These are phyloP conservation scores for Vanrija humicola DNA, from an alignment of 1,284 basidiomycete genomes.

Conservation along the genomic window DNA sequence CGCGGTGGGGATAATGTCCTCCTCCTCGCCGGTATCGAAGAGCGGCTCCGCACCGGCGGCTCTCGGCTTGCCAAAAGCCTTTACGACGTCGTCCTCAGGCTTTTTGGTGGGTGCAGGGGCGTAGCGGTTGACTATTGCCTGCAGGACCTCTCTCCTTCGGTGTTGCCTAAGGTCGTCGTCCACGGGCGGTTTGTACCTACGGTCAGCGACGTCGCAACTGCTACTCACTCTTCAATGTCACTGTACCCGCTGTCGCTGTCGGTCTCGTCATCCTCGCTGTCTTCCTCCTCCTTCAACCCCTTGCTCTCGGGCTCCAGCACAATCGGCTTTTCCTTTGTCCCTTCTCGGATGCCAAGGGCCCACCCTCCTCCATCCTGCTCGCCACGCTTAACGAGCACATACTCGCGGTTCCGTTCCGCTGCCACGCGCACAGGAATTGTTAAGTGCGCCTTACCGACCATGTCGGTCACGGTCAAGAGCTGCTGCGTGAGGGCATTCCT, in stretches of 20 bases:
- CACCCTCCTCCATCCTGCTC: slow-evolving; percentile 82
- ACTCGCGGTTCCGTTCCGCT: slow-evolving; percentile 88
- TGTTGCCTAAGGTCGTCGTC: slow-evolving; percentile 68
- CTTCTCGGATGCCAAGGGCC: slow-evolving; percentile 84
- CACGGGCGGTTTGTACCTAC: slow-evolving; percentile 11
- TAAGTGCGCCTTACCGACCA: slow-evolving; percentile 76
- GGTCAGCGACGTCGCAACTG: background rate
- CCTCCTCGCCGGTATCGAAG: slow-evolving; percentile 59
- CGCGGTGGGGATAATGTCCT: slow-evolving; percentile 39
- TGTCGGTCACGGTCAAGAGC: slow-evolving; percentile 89
- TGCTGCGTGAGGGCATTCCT: slow-evolving; percentile 92
- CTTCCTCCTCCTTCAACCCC: slow-evolving; percentile 27
- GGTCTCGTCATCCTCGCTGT: slow-evolving; percentile 38
- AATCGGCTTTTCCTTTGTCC: slow-evolving; percentile 75
- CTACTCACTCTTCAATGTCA: slow-evolving; percentile 9
- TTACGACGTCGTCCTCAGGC: slow-evolving; percentile 32
- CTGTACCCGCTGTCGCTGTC: slow-evolving; percentile 33
- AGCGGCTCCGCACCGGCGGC: slow-evolving; percentile 49
- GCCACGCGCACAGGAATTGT: slow-evolving; percentile 90
- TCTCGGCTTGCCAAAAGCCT: slow-evolving; percentile 33
- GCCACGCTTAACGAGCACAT: slow-evolving; percentile 82
- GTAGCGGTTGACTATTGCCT: slow-evolving; percentile 60
- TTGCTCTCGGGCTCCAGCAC: slow-evolving; percentile 55
- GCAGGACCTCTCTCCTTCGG: slow-evolving; percentile 62
- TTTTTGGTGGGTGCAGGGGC: slow-evolving; percentile 47